These are phyloP conservation scores for Neofusicoccum umdonicola DNA, from an alignment of 2,329 filamentous ascomycete species.

Conservation along the genomic window DNA sequence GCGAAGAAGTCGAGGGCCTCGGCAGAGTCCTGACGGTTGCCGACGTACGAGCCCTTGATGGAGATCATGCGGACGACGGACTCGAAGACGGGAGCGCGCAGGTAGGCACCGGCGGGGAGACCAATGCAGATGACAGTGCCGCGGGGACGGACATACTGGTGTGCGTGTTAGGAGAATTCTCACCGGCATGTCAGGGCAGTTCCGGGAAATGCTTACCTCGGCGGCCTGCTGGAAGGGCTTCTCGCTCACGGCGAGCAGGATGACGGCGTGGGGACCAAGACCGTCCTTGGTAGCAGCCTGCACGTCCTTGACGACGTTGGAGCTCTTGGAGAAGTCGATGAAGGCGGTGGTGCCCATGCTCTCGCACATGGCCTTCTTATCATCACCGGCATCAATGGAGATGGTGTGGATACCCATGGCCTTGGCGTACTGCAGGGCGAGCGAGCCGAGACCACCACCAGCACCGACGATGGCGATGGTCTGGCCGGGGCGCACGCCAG, in stretches of 20 bases:
- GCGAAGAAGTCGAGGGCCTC: slow-evolving; percentile 91
- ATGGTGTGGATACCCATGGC: slow-evolving; percentile 84
- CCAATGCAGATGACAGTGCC: slow-evolving; percentile 88
- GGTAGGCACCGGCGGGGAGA: slow-evolving; percentile 74
- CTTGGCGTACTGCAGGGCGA: slow-evolving; percentile 83
- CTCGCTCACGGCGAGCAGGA: slow-evolving; percentile 83
- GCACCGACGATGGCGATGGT: slow-evolving; percentile 82
- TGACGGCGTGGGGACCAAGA: slow-evolving; percentile 80
- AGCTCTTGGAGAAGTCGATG: slow-evolving; percentile 75
- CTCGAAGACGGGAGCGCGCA: slow-evolving; percentile 84
- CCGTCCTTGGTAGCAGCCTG: slow-evolving; percentile 77
- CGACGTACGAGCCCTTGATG: slow-evolving; percentile 92
- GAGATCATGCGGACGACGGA: slow-evolving; percentile 86
- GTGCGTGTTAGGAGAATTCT: neutral
- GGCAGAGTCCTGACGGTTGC: slow-evolving; percentile 81
- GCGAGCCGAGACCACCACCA: slow-evolving; percentile 75
- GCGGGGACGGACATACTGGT: slow-evolving; percentile 71
- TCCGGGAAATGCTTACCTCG: slow-evolving; percentile 33
- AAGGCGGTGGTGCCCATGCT: slow-evolving; percentile 69
- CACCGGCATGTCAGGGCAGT: slow-evolving; percentile 24
- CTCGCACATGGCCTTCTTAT: slow-evolving; percentile 69
- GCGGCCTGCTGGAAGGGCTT: slow-evolving; percentile 95
- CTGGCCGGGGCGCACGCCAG: slow-evolving; percentile 69
- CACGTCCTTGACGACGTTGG: slow-evolving; percentile 80
- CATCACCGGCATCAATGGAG: slow-evolving; percentile 78